Evolutionary conservation across 345 rosid species (phyloP).

Genomic region (Noccaea caerulescens): DNA sequence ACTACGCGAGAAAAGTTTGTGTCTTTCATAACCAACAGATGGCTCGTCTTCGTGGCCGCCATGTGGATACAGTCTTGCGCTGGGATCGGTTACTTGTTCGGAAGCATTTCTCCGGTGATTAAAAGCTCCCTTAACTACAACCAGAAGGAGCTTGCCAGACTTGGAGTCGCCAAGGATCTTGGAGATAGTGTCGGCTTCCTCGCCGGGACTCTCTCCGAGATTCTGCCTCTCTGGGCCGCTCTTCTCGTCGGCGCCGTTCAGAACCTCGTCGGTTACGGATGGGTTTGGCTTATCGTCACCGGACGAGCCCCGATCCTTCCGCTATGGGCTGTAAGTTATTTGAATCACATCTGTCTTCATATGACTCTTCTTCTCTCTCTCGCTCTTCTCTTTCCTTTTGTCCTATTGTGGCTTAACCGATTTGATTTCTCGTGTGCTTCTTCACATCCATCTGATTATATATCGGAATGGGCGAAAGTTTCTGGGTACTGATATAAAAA

Average conservation of each 20-base stretch:
- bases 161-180: slow-evolving; percentile 97
- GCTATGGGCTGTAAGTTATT: slow-evolving; percentile 88
- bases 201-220: slow-evolving; percentile 86
- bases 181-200: slow-evolving; percentile 96
- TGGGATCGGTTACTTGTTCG: slow-evolving; percentile 90
- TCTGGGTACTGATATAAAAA: not conserved
- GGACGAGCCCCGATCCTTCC: slow-evolving; percentile 78
- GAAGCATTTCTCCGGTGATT: slow-evolving; percentile 95
- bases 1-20: slow-evolving; percentile 53
- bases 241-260: slow-evolving; percentile 88
- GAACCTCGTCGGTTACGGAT: slow-evolving; percentile 88
- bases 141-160: slow-evolving; percentile 76
- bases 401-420: not conserved
- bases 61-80: slow-evolving; percentile 99
- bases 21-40: slow-evolving; percentile 72
- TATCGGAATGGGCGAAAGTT: slow-evolving; percentile 1
- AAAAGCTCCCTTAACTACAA: slow-evolving; percentile 87
- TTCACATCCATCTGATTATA: slow-evolving; percentile 30
- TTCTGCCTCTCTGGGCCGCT: slow-evolving; percentile 94
- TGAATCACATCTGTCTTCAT: not conserved
- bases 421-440: slow-evolving; percentile 5
- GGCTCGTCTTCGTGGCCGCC: slow-evolving; percentile 97
- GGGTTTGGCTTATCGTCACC: slow-evolving; percentile 93
- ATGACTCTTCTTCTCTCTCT: not conserved
- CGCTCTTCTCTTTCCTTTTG: not conserved